Evolutionary conservation across 2,329 filamentous ascomycete species (phyloP).

Genomic region (Sclerotinia sclerotiorum): DNA sequence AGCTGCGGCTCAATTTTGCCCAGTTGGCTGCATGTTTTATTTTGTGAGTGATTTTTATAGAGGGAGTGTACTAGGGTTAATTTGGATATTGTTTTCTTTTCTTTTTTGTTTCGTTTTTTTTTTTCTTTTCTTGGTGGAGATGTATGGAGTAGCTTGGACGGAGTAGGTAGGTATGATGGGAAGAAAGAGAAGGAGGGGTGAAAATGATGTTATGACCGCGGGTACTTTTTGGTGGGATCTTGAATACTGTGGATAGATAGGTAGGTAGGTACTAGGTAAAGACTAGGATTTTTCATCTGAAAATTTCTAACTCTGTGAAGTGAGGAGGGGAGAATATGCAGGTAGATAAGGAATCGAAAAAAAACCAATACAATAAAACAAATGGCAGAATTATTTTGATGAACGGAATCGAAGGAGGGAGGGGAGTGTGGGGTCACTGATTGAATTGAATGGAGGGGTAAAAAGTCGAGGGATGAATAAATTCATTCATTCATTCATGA

Average conservation of each 20-base stretch:
- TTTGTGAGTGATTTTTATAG: background rate
- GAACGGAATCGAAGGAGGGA: too few relatives aligned
- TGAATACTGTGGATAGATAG: background rate
- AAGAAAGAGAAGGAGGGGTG: background rate
- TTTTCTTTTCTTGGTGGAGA: background rate
- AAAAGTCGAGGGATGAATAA: background rate
- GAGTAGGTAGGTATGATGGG: too few relatives aligned
- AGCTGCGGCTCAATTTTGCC: conserved; percentile 4
- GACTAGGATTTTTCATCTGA: background rate
- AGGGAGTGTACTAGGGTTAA: background rate
- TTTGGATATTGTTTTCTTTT: background rate
- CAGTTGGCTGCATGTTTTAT: background rate
- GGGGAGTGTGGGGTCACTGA: too few relatives aligned
- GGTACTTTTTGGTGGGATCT: background rate
- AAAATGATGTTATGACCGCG: background rate
- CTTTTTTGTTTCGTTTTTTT: too few relatives aligned
- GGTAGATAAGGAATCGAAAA: background rate
- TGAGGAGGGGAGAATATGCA: background rate
- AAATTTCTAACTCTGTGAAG: background rate
- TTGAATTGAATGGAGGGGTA: background rate
- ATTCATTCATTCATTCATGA: background rate
- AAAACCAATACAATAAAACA: background rate
- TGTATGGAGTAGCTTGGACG: background rate
- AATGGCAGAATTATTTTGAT: background rate
- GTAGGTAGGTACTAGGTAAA: background rate